Evolutionary conservation across 768 basidiomycete species (phyloP).

Genomic region (Podaxis pistillaris): DNA sequence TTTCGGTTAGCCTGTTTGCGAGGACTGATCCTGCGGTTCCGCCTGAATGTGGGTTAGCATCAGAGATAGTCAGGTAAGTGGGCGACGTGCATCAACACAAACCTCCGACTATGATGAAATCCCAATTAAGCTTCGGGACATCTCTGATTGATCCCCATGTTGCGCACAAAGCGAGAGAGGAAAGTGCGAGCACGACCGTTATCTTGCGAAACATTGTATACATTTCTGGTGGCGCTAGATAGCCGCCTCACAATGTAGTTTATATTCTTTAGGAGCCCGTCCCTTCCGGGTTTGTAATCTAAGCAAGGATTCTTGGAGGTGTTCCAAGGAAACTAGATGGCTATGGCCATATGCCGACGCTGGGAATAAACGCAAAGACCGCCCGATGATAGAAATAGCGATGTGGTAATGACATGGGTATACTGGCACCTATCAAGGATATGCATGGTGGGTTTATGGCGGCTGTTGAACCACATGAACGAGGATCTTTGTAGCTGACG

Average conservation of each 20-base stretch:
- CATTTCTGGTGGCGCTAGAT: neutral
- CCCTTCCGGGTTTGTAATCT: neutral
- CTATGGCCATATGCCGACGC: neutral
- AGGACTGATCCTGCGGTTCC: constrained; percentile 28
- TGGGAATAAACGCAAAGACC: neutral
- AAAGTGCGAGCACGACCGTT: neutral
- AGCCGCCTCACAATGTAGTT: neutral
- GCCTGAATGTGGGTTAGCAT: constrained; percentile 14
- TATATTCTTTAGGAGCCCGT: neutral
- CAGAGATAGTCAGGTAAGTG: neutral
- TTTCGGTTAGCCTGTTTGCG: constrained; percentile 29
- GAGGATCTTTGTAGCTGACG: neutral
- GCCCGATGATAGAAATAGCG: neutral
- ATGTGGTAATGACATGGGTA: constrained; percentile 4
- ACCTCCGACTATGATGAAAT: constrained; percentile 24
- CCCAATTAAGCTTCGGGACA: constrained; percentile 9
- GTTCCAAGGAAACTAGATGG: neutral
- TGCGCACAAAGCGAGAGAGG: neutral
- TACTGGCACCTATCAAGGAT: neutral
- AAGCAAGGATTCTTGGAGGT: neutral
- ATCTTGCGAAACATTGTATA: neutral
- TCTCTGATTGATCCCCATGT: constrained; percentile 1
- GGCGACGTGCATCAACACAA: neutral
- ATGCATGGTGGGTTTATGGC: neutral
- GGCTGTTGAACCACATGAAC: neutral